Evolutionary conservation across 2,329 filamentous ascomycete genomes (phyloP), one percentile per base, ranked within the genome.

Genomic region (Neofusicoccum sp.): DNA sequence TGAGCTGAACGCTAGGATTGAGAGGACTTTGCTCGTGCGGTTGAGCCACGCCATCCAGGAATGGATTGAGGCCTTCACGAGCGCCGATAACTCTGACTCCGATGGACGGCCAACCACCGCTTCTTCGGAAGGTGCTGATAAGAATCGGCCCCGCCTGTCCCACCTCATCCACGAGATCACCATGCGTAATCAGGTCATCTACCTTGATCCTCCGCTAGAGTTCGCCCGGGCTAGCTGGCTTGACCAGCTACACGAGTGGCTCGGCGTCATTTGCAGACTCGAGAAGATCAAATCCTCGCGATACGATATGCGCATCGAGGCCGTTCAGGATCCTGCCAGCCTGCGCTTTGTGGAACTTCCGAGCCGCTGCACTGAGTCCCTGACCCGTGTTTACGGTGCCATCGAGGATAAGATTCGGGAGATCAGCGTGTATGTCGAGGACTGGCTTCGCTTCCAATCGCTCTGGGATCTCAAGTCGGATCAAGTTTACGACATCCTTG

Each of bases 391-490:
- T 0, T 97, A 98, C 72, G 83, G 83, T 34, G 87, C 89, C 0
- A 85, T 99, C 8, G 93, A 98, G 75, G 86, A 85, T 65, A 96
- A 95, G 75, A 79, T 99, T 4, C 81, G 83, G 14, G 87, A 89
- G 44, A 91, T 98, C 33, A 86, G 89, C 38, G 82, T 82, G 3
- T 99, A 99, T 67, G 91, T 99, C 8, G 92, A 97, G 72, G 96
- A 98, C 75, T 99, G 95, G 95, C 82, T 99, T 47, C 95, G 97
- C 69, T 99, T 98, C 77, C 95, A 99, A 75, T 98, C 93, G 6
- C 83, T 99, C 0, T 99, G 95, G 95, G 95, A 99, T 79, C 82
- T 99, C 61, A 93, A 96, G 73, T 91, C 93, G 2, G 93, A 97
- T 65, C 91, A 97, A 67, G 92, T 99, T 1, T 96, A 97, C 70